phyloP scores from a whole-genome alignment of 176 grass and related monocot genomes.

The Cenchrus fungigraminus region DNA sequence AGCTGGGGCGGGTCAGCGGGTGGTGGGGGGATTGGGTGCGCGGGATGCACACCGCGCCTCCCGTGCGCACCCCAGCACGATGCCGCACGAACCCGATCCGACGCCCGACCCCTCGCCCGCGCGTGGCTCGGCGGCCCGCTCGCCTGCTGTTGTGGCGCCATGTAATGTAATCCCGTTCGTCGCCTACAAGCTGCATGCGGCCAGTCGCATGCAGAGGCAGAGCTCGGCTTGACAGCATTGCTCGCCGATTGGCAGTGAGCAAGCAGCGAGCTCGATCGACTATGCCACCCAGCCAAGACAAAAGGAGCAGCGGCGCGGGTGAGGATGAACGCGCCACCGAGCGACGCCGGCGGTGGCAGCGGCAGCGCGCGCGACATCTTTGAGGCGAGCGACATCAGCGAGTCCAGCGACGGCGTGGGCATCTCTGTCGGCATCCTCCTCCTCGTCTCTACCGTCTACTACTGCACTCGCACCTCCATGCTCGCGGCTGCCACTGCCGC shows the following conservation, averaged over 20 bases:
- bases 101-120: no score
- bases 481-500: neutral
- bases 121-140: no score
- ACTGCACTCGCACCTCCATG: conserved; percentile 57
- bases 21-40: no score
- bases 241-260: neutral
- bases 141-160: neutral
- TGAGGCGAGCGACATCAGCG: conserved; percentile 43
- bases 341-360: neutral
- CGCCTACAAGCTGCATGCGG: neutral
- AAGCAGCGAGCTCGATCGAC: no score
- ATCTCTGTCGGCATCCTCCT: conserved; percentile 75
- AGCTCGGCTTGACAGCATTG: neutral
- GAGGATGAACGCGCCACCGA: conserved; percentile 27
- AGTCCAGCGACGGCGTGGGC: conserved; percentile 68
- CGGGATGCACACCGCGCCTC: no score
- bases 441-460: conserved; percentile 70
- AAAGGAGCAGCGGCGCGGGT: no score
- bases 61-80: no score
- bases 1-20: no score
- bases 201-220: no score
- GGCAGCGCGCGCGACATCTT: conserved; percentile 19
- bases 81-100: no score
- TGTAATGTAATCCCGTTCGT: neutral
- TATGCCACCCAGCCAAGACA: no score